A percentile compares a stretch with the other conserved stretches of the same genome.
Conservation (phyloP, 108 stramenopile genomes). For the Skeletonema grethae region DNA sequence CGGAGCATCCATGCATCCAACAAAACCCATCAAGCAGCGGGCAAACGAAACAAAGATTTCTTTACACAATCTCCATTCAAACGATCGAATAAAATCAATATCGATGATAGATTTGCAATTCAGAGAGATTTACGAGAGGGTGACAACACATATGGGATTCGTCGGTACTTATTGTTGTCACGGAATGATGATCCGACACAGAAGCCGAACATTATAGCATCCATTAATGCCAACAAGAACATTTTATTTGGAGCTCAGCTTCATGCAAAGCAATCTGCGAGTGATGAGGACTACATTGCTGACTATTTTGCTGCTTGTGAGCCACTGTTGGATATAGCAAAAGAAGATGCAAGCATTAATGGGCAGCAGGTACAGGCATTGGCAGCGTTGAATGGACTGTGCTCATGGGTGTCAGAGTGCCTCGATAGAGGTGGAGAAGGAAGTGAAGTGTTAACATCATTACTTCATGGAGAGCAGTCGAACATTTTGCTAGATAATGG, state of each 20-base stretch:
- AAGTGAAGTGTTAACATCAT: slow-evolving; percentile 24
- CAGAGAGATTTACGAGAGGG: slow-evolving; percentile 39
- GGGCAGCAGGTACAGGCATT: slow-evolving; percentile 84
- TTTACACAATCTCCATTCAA: slow-evolving; percentile 46
- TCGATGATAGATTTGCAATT: slow-evolving; percentile 18
- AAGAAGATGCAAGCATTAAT: slow-evolving; percentile 64
- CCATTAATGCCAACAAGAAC: slow-evolving; percentile 64
- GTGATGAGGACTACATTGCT: slow-evolving; percentile 1
- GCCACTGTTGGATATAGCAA: slow-evolving; percentile 60
- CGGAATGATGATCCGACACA: slow-evolving; percentile 5
- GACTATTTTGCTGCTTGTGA: slow-evolving; percentile 49
- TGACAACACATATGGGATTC: slow-evolving; percentile 32
- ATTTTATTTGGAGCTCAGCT: slow-evolving; percentile 69
- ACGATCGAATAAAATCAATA: slow-evolving; percentile 25
- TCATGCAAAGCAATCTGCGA: slow-evolving; percentile 15
- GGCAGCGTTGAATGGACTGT: slow-evolving; percentile 68
- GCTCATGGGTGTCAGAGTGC: slow-evolving; percentile 58
- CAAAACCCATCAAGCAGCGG: background rate
- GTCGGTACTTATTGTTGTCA: slow-evolving; percentile 31
- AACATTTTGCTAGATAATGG: slow-evolving; percentile 6
- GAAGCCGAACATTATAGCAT: slow-evolving; percentile 29
- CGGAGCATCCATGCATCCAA: slow-evolving; percentile 11
- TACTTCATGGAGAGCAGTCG: slow-evolving; percentile 21
- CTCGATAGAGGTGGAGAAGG: slow-evolving; percentile 44
- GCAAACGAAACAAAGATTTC: slow-evolving; percentile 11